Evolutionary conservation across 2,329 filamentous ascomycete species (phyloP).

Genomic region (Decorospora gaudefroyi): DNA sequence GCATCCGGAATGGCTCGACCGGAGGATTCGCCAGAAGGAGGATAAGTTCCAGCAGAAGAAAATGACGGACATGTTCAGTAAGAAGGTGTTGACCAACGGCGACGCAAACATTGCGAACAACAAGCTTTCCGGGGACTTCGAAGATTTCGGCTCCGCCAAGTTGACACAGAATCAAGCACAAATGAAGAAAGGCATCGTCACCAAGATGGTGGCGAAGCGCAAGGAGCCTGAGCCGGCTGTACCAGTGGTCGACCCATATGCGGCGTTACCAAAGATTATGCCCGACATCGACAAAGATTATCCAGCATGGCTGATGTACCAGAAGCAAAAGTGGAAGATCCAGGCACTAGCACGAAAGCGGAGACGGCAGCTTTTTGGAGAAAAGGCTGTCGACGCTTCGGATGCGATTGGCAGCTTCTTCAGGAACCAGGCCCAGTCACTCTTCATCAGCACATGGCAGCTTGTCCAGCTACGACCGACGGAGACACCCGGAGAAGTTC

Average conservation of each 20-base stretch:
- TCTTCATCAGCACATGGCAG: constrained; percentile 94
- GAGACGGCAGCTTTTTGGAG: constrained; percentile 89
- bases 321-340: constrained; percentile 99
- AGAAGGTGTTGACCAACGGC: constrained; percentile 73
- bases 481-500: constrained; percentile 82
- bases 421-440: constrained; percentile 86
- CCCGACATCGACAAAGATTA: constrained; percentile 87
- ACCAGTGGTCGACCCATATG: constrained; percentile 75
- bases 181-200: constrained; percentile 49
- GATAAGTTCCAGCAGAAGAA: constrained; percentile 99
- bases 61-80: constrained; percentile 87
- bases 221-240: constrained; percentile 53
- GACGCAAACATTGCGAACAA: constrained; percentile 65
- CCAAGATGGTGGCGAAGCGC: constrained; percentile 55
- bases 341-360: constrained; percentile 88
- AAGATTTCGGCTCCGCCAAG: constrained; percentile 74
- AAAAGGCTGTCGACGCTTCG: constrained; percentile 66
- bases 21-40: constrained; percentile 91
- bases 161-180: constrained; percentile 47
- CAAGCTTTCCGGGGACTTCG: constrained; percentile 68
- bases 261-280: constrained; percentile 79
- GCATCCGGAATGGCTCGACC: constrained; percentile 96
- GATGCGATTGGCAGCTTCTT: constrained; percentile 73
- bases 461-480: constrained; percentile 84
- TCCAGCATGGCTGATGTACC: constrained; percentile 82